Evolutionary conservation across 2,329 filamentous ascomycete genomes (phyloP).

Genomic region (Phaeomoniella chlamydospora): DNA sequence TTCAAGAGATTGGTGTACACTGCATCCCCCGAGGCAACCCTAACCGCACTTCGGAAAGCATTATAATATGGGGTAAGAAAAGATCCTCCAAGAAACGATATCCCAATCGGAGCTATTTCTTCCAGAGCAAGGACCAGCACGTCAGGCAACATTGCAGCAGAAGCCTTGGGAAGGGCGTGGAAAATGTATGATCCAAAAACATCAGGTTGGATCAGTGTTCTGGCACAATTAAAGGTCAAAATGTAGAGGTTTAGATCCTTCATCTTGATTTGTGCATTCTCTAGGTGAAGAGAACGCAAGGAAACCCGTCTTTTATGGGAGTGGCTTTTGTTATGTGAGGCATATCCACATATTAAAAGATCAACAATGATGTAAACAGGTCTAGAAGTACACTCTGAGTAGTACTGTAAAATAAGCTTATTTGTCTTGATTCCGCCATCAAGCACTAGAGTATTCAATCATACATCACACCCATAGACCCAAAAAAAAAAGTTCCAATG

Average conservation of each 20-base stretch:
- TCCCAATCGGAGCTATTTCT: constrained; percentile 73
- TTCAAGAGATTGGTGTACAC: constrained; percentile 56
- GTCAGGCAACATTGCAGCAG: constrained; percentile 42
- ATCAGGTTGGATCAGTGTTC: constrained; percentile 51
- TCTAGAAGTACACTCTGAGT: too few relatives aligned
- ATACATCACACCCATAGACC: too few relatives aligned
- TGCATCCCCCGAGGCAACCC: constrained; percentile 40
- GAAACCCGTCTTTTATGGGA: too few relatives aligned
- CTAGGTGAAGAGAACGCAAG: too few relatives aligned
- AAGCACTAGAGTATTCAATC: too few relatives aligned
- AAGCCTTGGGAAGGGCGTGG: constrained; percentile 32
- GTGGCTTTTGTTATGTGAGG: too few relatives aligned
- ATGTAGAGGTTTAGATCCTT: constrained; percentile 57
- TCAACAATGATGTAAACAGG: too few relatives aligned
- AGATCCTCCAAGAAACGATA: constrained; percentile 73
- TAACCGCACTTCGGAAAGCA: constrained; percentile 56
- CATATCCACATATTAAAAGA: too few relatives aligned
- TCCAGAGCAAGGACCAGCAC: constrained; percentile 60
- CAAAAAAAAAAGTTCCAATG: too few relatives aligned
- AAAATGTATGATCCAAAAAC: constrained; percentile 60
- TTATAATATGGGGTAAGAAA: constrained; percentile 64
- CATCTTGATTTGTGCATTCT: too few relatives aligned
- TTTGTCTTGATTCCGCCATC: too few relatives aligned
- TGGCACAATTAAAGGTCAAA: constrained; percentile 81
- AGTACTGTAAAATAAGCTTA: too few relatives aligned